Base-by-base conservation (phyloP, 768 basidiomycete genomes). In the Mrakia blollopis region DNA sequence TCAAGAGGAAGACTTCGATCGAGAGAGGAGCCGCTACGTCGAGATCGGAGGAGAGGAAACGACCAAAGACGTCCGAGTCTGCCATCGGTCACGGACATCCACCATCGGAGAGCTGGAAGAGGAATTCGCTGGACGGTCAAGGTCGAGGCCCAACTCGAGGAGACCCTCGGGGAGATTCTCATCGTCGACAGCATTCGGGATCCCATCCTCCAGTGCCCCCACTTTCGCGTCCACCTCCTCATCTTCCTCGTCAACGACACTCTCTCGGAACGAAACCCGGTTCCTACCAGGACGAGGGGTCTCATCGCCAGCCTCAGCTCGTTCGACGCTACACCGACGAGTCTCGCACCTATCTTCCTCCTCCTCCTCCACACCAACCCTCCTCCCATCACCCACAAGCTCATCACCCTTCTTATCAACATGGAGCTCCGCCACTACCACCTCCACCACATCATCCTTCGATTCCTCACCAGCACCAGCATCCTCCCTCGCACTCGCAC, bases 241-340 rank as follows among this genome's bases (percentile, higher is more conserved):
- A 68, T 39, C 35, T 5, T 7, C 3, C 37, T 23, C 37, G 6
- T 39, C 39, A 44, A 35, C 39, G 39, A 23, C 65, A 39, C 39
- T 0, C 35, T 18, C 30, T 32, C 35, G 65, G 35, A 25, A 1
- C 39, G 0, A 35, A 39, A n/a, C 10, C 11, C 16, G 65, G 65
- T 1, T 68, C 65, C 35, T 39, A 37, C 11, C 65, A 68, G 35
- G 37, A 25, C 25, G 35, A 68, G 21, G 37, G 37, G 11, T 23
- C 14, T n/a, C 35, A 41, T 6, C 39, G 35, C 2, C 65, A 35
- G 5, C 65, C 65, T 41, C 37, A 39, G 9, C 65, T 68, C 35
- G 37, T 68, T 35, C 65, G 65, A 39, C 65, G 65, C 14, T 68
- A 68, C 37, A 68, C 65, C 37, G 65, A 68, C 65, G 65, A 68